A percentile compares a stretch with the other conserved stretches of the same genome.
phyloP scores from a whole-genome alignment of 1,139 yeast genomes.

The Blastobotrys capitulatus region DNA sequence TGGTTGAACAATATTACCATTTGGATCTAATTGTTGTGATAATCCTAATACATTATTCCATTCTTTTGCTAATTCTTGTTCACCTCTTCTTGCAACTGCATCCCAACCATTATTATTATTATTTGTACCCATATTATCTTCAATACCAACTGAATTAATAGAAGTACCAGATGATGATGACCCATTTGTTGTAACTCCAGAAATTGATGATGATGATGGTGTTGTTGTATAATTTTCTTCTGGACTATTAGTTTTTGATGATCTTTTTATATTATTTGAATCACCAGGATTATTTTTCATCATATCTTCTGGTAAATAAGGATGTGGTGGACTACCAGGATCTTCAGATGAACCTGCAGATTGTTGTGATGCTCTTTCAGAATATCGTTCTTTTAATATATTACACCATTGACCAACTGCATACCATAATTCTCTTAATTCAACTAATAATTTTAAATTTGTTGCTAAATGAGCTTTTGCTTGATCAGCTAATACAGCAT shows the following conservation, averaged over 20 bases:
- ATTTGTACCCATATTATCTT: no score
- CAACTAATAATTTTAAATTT: conserved; percentile 31
- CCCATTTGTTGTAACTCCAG: no score
- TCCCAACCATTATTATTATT: conserved; percentile 3
- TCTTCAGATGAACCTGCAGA: conserved; percentile 6
- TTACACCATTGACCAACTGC: conserved; percentile 36
- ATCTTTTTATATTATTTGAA: not conserved
- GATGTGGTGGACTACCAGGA: conserved; percentile 13
- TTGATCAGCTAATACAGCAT: conserved; percentile 26
- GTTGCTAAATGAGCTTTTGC: conserved; percentile 33
- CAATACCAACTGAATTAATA: no score
- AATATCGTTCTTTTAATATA: conserved; percentile 32
- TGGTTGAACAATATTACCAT: not conserved
- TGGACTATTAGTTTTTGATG: not conserved
- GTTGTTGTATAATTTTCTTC: not conserved
- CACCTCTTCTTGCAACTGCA: not conserved
- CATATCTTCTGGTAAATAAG: conserved; percentile 18
- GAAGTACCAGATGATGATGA: not conserved
- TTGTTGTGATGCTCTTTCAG: conserved; percentile 16
- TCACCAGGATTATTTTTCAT: conserved; percentile 9
- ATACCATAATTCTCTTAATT: conserved; percentile 33
- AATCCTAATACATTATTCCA: not conserved
- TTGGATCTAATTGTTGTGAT: not conserved
- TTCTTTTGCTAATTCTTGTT: conserved; percentile 8
- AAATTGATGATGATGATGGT: not conserved